These are phyloP conservation scores for Nitzschia sp. DNA, from an alignment of 108 stramenopile species.

Conservation along the genomic window DNA sequence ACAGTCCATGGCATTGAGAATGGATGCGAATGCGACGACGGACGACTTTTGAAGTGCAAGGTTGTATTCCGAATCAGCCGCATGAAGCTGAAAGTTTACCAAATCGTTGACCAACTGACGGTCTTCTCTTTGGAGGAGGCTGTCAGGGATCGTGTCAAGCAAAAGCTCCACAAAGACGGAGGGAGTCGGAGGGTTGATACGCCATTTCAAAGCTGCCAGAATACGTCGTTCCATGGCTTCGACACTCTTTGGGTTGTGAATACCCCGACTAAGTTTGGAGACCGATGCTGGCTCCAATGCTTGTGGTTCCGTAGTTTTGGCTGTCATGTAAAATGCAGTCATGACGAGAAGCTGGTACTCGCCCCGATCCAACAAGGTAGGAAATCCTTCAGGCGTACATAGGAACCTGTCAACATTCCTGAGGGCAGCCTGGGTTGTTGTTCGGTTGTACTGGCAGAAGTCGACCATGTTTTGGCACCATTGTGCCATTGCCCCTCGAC, in stretches of 20 bases:
- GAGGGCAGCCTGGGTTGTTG: constrained; percentile 35
- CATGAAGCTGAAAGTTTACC: constrained; percentile 22
- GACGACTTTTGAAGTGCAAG: constrained; percentile 14
- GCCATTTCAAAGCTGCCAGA: constrained; percentile 44
- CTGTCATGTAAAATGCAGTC: constrained; percentile 63
- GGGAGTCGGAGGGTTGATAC: constrained; percentile 48
- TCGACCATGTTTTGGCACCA: constrained; percentile 15
- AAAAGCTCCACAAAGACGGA: constrained; percentile 1
- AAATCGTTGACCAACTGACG: constrained; percentile 4
- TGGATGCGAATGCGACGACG: constrained; percentile 20
- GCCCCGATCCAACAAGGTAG: constrained; percentile 19
- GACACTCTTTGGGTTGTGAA: constrained; percentile 48
- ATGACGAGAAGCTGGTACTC: constrained; percentile 69
- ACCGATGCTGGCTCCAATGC: constrained; percentile 56
- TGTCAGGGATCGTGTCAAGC: constrained; percentile 1
- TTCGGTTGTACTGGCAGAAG: constrained; percentile 3
- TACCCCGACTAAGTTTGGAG: constrained; percentile 63
- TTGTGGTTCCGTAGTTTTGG: constrained; percentile 65
- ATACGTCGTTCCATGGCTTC: constrained; percentile 51
- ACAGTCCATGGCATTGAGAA: constrained; percentile 27
- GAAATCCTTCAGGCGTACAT: constrained; percentile 10
- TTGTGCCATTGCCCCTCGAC: constrained; percentile 14
- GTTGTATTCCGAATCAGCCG: constrained; percentile 20
- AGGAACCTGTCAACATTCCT: constrained; percentile 60
- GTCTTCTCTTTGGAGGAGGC: neutral